These are phyloP conservation scores for Cystofilobasidium capitatum DNA, from an alignment of 768 basidiomycete genomes.

Conservation along the genomic window DNA sequence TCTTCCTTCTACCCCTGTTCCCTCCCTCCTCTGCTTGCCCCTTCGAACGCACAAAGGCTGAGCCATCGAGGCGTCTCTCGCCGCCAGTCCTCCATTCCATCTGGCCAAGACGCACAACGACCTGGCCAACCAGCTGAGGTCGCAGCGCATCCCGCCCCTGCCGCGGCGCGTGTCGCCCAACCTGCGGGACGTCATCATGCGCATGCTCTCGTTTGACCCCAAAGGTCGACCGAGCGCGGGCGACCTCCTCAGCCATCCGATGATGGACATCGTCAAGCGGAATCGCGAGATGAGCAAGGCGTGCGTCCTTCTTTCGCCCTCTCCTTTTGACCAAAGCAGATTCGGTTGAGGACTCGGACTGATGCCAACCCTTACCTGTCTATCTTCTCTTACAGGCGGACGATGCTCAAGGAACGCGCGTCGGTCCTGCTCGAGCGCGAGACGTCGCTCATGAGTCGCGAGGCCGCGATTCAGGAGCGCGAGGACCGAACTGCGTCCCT, in stretches of 20 bases:
- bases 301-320: conserved; percentile 9
- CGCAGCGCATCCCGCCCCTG: conserved; percentile 82
- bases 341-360: too few relatives aligned
- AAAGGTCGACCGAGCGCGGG: conserved; percentile 14
- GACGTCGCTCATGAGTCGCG: neutral
- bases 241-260: conserved; percentile 11
- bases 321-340: neutral
- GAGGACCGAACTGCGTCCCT: conserved; percentile 14
- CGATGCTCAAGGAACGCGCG: neutral
- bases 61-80: neutral
- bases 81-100: conserved; percentile 66
- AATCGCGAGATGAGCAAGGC: conserved; percentile 3
- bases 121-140: conserved; percentile 65
- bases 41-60: neutral
- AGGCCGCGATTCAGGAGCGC: conserved; percentile 9
- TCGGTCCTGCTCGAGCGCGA: conserved; percentile 17
- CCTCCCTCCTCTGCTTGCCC: neutral
- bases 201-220: conserved; percentile 25
- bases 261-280: conserved; percentile 16
- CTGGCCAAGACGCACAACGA: conserved; percentile 84
- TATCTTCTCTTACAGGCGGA: neutral
- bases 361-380: too few relatives aligned
- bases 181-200: conserved; percentile 21
- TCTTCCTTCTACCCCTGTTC: conserved; percentile 5
- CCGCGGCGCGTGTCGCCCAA: conserved; percentile 41